Evolutionary conservation across 2,329 filamentous ascomycete genomes (phyloP).

Genomic region (Cyclaneusma minus): DNA sequence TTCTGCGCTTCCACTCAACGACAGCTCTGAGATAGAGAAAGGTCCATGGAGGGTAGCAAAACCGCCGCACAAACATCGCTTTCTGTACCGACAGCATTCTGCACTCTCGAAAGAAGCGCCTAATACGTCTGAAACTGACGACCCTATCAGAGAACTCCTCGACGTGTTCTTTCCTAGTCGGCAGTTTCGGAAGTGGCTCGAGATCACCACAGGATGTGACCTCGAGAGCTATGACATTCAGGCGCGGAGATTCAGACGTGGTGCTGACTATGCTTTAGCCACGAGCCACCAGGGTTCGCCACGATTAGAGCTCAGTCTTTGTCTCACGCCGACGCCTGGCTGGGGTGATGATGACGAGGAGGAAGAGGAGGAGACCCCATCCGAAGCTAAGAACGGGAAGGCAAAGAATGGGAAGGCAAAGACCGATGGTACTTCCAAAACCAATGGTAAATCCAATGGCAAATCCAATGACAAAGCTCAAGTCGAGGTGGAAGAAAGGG

Average conservation of each 20-base stretch:
- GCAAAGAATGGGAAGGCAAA: conserved; percentile 16
- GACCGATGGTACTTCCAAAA: conserved; percentile 6
- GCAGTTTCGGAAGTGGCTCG: conserved; percentile 81
- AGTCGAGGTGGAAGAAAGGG: conserved; percentile 20
- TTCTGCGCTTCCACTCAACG: conserved; percentile 24
- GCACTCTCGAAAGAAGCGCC: conserved; percentile 19
- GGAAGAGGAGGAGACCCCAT: conserved; percentile 26
- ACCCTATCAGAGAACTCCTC: conserved; percentile 61
- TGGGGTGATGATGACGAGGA: conserved; percentile 63
- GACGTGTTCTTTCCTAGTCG: conserved; percentile 70
- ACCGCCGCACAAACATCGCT: conserved; percentile 92
- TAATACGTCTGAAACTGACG: conserved; percentile 21
- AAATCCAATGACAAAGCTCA: conserved; percentile 14
- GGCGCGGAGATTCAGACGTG: conserved; percentile 75
- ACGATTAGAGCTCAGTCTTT: conserved; percentile 74
- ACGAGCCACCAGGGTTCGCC: conserved; percentile 67
- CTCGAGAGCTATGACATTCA: conserved; percentile 62
- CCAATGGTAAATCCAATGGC: conserved; percentile 10
- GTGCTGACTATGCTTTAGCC: conserved; percentile 83
- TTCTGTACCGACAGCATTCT: conserved; percentile 57
- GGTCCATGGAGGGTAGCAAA: conserved; percentile 59
- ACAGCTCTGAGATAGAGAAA: conserved; percentile 40
- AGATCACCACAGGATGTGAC: conserved; percentile 61
- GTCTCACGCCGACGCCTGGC: conserved; percentile 68
- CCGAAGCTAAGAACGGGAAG: conserved; percentile 19